Conservation (phyloP, 2,329 filamentous ascomycete species). For the Zymoseptoria tritici region DNA sequence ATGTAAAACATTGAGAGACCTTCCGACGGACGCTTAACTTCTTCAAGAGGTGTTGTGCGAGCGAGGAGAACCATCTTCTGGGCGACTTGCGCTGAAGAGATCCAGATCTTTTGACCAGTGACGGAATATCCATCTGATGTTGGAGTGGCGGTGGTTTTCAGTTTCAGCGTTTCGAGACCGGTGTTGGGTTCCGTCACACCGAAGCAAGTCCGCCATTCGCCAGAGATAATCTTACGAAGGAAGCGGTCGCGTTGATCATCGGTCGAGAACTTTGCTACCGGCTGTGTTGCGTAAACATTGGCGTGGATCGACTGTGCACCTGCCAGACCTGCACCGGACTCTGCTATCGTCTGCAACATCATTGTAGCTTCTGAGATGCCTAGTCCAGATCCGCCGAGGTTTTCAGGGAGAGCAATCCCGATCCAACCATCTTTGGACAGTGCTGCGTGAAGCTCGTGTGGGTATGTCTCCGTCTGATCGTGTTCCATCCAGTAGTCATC, state of each 20-base stretch:
- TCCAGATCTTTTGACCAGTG: conserved; percentile 82
- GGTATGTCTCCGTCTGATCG: conserved; percentile 64
- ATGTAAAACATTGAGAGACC: conserved; percentile 77
- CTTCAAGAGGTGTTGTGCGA: conserved; percentile 62
- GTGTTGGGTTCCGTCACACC: conserved; percentile 80
- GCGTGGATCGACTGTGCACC: conserved; percentile 53
- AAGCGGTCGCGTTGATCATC: conserved; percentile 55
- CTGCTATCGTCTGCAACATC: conserved; percentile 66
- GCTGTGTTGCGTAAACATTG: conserved; percentile 68
- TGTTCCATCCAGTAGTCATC: conserved; percentile 70
- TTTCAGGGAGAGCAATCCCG: conserved; percentile 69
- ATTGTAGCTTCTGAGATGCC: conserved; percentile 76
- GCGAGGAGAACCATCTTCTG: conserved; percentile 77
- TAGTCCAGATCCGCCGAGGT: conserved; percentile 65
- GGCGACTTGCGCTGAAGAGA: conserved; percentile 75
- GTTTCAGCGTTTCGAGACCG: conserved; percentile 67
- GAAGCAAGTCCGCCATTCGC: conserved; percentile 67
- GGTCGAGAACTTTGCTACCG: conserved; percentile 64
- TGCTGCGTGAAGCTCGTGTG: conserved; percentile 64
- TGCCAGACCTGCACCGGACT: conserved; percentile 68
- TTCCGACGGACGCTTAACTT: conserved; percentile 63
- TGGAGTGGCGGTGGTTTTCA: conserved; percentile 58
- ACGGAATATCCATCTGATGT: conserved; percentile 59
- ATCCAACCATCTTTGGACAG: conserved; percentile 72
- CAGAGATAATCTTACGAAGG: conserved; percentile 64